Evolutionary conservation across 352 stramenopile genomes (phyloP).

Genomic region (Globisporangium nagaii): DNA sequence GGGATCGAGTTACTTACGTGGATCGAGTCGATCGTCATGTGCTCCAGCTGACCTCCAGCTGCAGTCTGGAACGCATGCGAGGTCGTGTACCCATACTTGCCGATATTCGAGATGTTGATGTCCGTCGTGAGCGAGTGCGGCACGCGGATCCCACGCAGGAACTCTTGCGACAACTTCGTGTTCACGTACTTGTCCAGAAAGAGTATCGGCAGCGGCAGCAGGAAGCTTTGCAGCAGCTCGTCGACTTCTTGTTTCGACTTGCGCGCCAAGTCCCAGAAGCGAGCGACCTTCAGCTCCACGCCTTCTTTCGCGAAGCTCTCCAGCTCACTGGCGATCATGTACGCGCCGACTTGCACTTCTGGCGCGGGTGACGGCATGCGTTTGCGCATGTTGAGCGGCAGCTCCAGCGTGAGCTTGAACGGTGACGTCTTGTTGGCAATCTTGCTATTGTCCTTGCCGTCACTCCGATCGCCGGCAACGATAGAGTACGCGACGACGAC

Average conservation of each 20-base stretch:
- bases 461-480: too few relatives aligned
- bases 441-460: too few relatives aligned
- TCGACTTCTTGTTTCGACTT: background rate
- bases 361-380: background rate
- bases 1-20: background rate
- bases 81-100: background rate
- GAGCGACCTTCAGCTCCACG: background rate
- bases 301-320: background rate
- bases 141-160: background rate
- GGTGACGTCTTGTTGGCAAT: background rate
- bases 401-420: background rate
- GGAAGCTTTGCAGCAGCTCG: background rate
- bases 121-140: background rate
- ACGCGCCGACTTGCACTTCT: background rate
- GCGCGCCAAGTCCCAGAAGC: conserved; percentile 9
- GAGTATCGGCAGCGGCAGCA: background rate
- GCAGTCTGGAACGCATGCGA: background rate
- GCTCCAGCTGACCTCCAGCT: background rate
- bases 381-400: background rate
- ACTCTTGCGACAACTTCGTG: background rate
- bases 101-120: conserved; percentile 2
- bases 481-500: background rate
- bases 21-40: background rate
- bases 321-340: background rate
- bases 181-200: background rate